Percentiles rank a stretch among this genome's conserved stretches.
These are phyloP conservation scores for Cucurbita pepo DNA, from an alignment of 306 rosid species.

Conservation along the genomic window DNA sequence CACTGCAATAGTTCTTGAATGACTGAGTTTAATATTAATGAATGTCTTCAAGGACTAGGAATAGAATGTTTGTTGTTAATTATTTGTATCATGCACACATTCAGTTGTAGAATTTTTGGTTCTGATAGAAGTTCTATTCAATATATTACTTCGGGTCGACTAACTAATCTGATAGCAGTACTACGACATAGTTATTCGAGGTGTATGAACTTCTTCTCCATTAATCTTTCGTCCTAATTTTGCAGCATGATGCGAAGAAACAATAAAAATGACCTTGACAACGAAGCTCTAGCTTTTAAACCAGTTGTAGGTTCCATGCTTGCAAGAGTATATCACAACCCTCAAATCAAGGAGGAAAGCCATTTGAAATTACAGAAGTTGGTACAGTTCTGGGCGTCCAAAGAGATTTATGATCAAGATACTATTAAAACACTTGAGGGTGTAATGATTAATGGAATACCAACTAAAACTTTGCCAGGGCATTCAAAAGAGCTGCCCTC, in stretches of 20 bases:
- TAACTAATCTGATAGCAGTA: background rate
- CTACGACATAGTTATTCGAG: background rate
- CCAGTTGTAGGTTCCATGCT: conserved; percentile 91
- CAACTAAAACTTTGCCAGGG: conserved; percentile 43
- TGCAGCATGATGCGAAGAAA: conserved; percentile 58
- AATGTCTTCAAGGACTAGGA: background rate
- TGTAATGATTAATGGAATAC: conserved; percentile 71
- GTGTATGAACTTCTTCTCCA: background rate
- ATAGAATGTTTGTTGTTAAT: background rate
- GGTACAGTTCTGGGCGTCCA: conserved; percentile 90
- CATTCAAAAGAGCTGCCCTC: conserved; percentile 39
- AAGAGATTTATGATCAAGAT: conserved; percentile 63
- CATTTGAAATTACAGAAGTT: conserved; percentile 69
- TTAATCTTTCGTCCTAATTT: background rate
- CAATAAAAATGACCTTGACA: conserved; percentile 43
- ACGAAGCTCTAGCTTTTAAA: conserved; percentile 71
- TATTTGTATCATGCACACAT: background rate
- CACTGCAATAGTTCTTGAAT: background rate
- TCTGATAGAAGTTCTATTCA: background rate
- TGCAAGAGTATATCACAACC: conserved; percentile 81
- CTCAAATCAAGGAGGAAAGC: conserved; percentile 78
- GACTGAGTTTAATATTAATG: background rate
- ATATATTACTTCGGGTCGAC: background rate
- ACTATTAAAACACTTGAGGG: conserved; percentile 48
- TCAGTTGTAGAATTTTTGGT: background rate